These are phyloP conservation scores for Talaromyces sp. DNA, from an alignment of 2,329 filamentous ascomycete genomes.

Conservation along the genomic window DNA sequence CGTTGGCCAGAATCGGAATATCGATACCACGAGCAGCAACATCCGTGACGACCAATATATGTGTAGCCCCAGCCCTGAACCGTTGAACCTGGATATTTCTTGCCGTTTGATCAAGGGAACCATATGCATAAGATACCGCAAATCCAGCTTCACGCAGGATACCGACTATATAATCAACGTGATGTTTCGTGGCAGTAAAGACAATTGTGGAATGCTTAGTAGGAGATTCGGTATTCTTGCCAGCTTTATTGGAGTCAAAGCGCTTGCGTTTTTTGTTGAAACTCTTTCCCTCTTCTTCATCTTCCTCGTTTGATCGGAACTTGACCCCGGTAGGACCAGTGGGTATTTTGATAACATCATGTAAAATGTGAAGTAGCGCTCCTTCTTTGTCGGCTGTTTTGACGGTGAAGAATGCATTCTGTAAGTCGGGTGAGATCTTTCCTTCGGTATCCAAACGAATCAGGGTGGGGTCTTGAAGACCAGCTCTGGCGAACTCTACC, in stretches of 20 bases:
- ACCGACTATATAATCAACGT: constrained; percentile 86
- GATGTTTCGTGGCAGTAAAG: constrained; percentile 93
- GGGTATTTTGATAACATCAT: constrained; percentile 91
- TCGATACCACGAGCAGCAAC: constrained; percentile 96
- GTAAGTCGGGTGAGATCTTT: constrained; percentile 93
- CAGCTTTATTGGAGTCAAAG: constrained; percentile 49
- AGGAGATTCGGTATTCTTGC: constrained; percentile 65
- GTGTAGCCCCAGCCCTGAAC: constrained; percentile 78
- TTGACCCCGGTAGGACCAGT: constrained; percentile 59
- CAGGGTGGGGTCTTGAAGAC: constrained; percentile 85
- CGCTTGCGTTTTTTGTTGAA: constrained; percentile 50
- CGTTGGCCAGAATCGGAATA: constrained; percentile 92
- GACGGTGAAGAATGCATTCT: constrained; percentile 90
- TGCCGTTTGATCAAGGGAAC: constrained; percentile 89
- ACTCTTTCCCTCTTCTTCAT: constrained; percentile 38
- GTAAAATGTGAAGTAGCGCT: constrained; percentile 80
- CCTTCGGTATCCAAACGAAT: constrained; percentile 90
- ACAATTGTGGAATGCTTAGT: constrained; percentile 91
- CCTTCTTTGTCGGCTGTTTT: constrained; percentile 94
- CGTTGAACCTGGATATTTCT: constrained; percentile 88
- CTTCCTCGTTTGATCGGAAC: constrained; percentile 45
- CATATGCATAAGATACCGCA: constrained; percentile 90
- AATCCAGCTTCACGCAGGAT: constrained; percentile 81
- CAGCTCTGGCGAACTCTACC: constrained; percentile 92
- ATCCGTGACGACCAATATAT: constrained; percentile 93